Evolutionary conservation across 768 basidiomycete genomes (phyloP), one percentile per base, ranked within the genome.

Genomic region (Mycena polygramma): DNA sequence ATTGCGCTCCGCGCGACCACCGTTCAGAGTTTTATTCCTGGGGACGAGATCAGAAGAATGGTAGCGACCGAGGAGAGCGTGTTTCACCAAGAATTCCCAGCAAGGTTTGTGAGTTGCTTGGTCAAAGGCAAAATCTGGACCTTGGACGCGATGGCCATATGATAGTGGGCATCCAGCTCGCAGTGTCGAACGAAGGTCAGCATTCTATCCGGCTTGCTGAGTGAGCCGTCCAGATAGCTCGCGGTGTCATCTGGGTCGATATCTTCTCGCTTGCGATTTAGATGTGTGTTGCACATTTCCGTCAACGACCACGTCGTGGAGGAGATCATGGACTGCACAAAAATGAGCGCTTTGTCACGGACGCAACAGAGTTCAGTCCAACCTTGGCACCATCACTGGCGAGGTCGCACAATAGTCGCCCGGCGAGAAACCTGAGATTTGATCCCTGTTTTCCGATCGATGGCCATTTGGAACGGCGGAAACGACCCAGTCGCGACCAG

Each of bases 241-340:
- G 95, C 91, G 0, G 95, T 97, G 76, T 99, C 98, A 71, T 98
- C 97, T 0, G 96, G 92, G 77, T 99, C 97, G 71, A 98, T 96
- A 71, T 99, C 98, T 77, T 98, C 93, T 45, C 98, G 85, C 61
- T 93, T 91, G 68, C 89, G 88, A 71, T 92, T 92, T 71, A 99
- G 89, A 78, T 97, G 93, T 0, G 95, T 94, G 71, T 86, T 88
- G 82, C 94, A 96, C 96, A 99, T 98, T 80, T 99, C 98, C 11
- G 95, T 95, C 62, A 99, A 83, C 3, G 97, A 97, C 98, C 98
- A 99, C 1, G 98, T 99, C 6, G 96, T 98, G 4, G 98, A 99
- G 0, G 92, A 83, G 78, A 99, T 99, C 95, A 98, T 97, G 24
- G 94, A 92, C 96, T 97, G 75, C 22, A 20, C 36, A 51, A 45